Evolutionary conservation across 148 eudicot species (phyloP).

Genomic region (Limonium bicolor): DNA sequence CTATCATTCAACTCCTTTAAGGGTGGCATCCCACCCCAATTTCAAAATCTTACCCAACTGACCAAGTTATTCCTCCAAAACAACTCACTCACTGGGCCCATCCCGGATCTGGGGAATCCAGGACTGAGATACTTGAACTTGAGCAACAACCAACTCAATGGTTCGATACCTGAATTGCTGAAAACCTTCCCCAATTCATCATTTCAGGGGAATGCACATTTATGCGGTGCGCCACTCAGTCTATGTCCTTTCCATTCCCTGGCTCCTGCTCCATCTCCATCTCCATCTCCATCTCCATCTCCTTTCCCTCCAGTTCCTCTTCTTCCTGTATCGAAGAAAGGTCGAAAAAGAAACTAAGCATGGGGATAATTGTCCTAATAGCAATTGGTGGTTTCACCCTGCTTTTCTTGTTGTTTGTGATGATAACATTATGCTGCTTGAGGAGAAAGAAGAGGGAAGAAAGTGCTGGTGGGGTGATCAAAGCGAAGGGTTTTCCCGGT

Average conservation of each 20-base stretch:
- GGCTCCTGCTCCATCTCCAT: constrained; percentile 31
- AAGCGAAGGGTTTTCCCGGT: constrained; percentile 26
- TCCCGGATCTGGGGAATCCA: constrained; percentile 30
- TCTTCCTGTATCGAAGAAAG: too few relatives aligned
- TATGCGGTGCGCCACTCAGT: constrained; percentile 52
- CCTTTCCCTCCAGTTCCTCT: too few relatives aligned
- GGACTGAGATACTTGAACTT: constrained; percentile 34
- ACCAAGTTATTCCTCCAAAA: constrained; percentile 39
- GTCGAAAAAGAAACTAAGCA: constrained; percentile 22
- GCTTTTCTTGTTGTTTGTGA: constrained; percentile 15
- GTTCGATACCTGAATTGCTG: constrained; percentile 50
- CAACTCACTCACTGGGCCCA: constrained; percentile 48
- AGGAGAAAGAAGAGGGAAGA: constrained; percentile 31
- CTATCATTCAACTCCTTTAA: constrained; percentile 54
- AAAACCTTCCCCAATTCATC: constrained; percentile 45
- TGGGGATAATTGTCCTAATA: constrained; percentile 22
- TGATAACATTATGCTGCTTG: constrained; percentile 19
- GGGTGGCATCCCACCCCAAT: constrained; percentile 42
- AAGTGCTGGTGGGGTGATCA: constrained; percentile 11
- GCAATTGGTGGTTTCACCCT: constrained; percentile 25
- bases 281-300: too few relatives aligned
- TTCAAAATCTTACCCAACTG: constrained; percentile 42
- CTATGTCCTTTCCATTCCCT: constrained; percentile 30
- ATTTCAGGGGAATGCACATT: constrained; percentile 42
- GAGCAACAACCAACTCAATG: constrained; percentile 57